A percentile compares a stretch with the other conserved stretches of the same genome.
phyloP scores from a whole-genome alignment of 768 basidiomycete genomes.

The Russula virescens region DNA sequence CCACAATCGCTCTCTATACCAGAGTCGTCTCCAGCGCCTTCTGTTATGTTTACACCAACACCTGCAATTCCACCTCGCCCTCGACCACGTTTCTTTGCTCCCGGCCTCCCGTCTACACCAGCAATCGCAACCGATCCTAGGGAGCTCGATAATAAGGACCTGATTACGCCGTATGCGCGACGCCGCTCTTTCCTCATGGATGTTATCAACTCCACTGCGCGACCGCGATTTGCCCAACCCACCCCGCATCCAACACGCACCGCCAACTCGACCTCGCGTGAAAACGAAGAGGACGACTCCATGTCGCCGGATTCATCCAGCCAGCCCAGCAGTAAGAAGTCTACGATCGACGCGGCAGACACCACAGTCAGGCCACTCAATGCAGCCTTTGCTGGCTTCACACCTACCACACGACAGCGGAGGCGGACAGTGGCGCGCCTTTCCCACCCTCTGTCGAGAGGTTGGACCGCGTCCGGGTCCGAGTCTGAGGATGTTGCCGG shows the following conservation, averaged over 20 bases:
- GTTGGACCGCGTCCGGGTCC: conserved; percentile 29
- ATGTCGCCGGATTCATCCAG: conserved; percentile 21
- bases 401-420: conserved; percentile 50
- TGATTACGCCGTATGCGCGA: conserved; percentile 63
- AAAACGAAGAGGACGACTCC: conserved; percentile 13
- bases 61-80: conserved; percentile 57
- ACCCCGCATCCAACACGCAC: conserved; percentile 53
- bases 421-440: conserved; percentile 36
- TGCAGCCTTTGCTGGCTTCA: conserved; percentile 57
- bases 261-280: background rate
- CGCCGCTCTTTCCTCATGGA: conserved; percentile 78
- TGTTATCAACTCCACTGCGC: conserved; percentile 76
- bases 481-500: conserved; percentile 39
- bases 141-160: conserved; percentile 30
- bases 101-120: conserved; percentile 17
- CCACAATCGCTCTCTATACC: conserved; percentile 37
- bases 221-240: conserved; percentile 60
- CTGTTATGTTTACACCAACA: conserved; percentile 60
- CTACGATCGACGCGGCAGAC: conserved; percentile 32
- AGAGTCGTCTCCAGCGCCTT: conserved; percentile 51
- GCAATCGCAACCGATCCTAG: conserved; percentile 23
- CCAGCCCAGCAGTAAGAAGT: conserved; percentile 34
- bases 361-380: conserved; percentile 36
- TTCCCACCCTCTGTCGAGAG: conserved; percentile 65
- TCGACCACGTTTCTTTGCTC: conserved; percentile 53